These are phyloP conservation scores for Pichia paraexigua DNA, from an alignment of 805 yeast species.

Conservation along the genomic window DNA sequence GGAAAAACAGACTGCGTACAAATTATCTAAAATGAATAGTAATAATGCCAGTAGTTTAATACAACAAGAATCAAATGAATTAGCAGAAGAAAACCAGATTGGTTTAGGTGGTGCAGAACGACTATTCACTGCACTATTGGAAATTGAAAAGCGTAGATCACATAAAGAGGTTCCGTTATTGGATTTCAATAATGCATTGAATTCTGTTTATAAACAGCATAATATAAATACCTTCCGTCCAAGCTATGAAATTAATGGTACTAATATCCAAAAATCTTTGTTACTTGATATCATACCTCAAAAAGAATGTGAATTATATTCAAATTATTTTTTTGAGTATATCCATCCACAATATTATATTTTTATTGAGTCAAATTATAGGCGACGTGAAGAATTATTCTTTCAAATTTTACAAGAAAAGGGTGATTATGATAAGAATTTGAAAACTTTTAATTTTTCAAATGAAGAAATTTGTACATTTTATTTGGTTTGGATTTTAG, in stretches of 20 bases:
- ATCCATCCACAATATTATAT: slow-evolving; percentile 31
- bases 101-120: slow-evolving; percentile 12
- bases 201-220: neutral
- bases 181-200: neutral
- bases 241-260: neutral
- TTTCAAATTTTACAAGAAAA: slow-evolving; percentile 19
- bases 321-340: slow-evolving; percentile 28
- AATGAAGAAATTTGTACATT: slow-evolving; percentile 29
- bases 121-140: slow-evolving; percentile 11
- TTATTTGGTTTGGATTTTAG: slow-evolving; percentile 33
- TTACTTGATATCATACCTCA: slow-evolving; percentile 19
- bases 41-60: neutral
- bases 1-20: neutral
- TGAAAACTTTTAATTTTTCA: slow-evolving; percentile 3
- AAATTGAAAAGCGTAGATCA: slow-evolving; percentile 10
- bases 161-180: slow-evolving; percentile 1
- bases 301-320: slow-evolving; percentile 25
- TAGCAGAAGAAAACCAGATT: slow-evolving; percentile 11
- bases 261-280: slow-evolving; percentile 4
- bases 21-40: neutral
- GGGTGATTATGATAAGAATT: neutral
- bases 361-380: slow-evolving; percentile 26
- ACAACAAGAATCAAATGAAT: neutral
- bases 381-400: slow-evolving; percentile 21
- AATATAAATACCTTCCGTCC: neutral